Evolutionary conservation across 75 land plant genomes (phyloP).

Genomic region (Picea sitchensis): DNA sequence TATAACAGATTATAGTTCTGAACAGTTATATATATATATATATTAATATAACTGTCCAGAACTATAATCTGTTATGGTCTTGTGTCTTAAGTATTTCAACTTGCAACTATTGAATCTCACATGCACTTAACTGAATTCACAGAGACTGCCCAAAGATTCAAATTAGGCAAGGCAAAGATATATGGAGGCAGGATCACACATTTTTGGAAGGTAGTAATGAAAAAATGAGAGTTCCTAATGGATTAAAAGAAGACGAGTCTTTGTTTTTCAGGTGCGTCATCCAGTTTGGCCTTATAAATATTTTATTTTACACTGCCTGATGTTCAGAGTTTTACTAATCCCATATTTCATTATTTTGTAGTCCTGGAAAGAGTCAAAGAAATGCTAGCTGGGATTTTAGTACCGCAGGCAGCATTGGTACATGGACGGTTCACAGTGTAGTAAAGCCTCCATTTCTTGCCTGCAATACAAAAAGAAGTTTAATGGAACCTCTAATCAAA

Average conservation of each 20-base stretch:
- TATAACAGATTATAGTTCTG: no score
- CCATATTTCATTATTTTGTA: conserved; percentile 15
- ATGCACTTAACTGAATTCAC: no score
- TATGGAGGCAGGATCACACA: no score
- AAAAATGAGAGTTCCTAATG: no score
- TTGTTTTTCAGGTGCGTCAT: conserved; percentile 47
- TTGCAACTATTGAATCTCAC: no score
- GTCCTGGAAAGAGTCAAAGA: conserved; percentile 36
- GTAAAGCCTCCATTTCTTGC: conserved; percentile 44
- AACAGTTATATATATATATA: no score
- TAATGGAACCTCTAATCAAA: conserved; percentile 29
- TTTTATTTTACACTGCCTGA: background rate
- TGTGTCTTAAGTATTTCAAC: no score
- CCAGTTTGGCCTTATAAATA: background rate
- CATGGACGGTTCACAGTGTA: conserved; percentile 71
- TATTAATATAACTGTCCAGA: no score
- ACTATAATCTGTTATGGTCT: no score
- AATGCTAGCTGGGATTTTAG: conserved; percentile 85
- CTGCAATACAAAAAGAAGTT: conserved; percentile 29
- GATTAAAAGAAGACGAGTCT: conserved; percentile 44
- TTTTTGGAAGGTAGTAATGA: no score
- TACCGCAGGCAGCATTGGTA: conserved; percentile 45
- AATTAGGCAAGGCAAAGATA: no score
- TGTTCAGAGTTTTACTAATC: background rate
- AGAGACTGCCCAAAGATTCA: no score